phyloP scores from a whole-genome alignment of 2,329 filamentous ascomycete genomes.

The Arthrobotrys sinensis region DNA sequence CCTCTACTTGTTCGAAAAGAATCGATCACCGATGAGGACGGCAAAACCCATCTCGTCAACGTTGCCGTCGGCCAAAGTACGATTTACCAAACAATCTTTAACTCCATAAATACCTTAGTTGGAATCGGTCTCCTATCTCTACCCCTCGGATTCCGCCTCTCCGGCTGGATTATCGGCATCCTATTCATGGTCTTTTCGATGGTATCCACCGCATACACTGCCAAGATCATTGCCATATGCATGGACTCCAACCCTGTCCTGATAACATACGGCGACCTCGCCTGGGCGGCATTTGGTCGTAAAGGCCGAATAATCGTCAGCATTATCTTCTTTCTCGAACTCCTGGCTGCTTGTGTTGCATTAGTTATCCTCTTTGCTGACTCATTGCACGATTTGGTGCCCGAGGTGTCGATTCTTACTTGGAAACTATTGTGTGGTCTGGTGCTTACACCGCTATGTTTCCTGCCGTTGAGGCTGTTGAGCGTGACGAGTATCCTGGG shows the following conservation, averaged over 20 bases:
- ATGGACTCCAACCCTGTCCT: constrained; percentile 87
- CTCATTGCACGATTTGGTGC: constrained; percentile 84
- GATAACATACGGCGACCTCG: constrained; percentile 94
- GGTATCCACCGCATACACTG: constrained; percentile 85
- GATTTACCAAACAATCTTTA: constrained; percentile 94
- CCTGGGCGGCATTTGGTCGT: constrained; percentile 82
- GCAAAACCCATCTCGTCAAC: constrained; percentile 78
- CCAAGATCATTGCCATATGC: constrained; percentile 74
- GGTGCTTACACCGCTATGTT: constrained; percentile 84
- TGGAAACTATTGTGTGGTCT: constrained; percentile 91
- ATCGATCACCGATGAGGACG: constrained; percentile 78
- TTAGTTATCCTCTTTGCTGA: constrained; percentile 94
- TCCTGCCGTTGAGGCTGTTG: constrained; percentile 84
- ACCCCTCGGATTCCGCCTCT: constrained; percentile 82
- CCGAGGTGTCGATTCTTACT: constrained; percentile 76
- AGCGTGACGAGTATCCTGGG: constrained; percentile 93
- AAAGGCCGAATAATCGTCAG: constrained; percentile 86
- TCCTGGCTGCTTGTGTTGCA: constrained; percentile 89
- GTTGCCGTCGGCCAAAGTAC: constrained; percentile 95
- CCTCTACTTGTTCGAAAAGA: constrained; percentile 90
- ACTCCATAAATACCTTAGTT: constrained; percentile 80
- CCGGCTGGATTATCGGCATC: constrained; percentile 83
- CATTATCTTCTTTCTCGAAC: constrained; percentile 87
- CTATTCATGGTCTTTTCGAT: constrained; percentile 81
- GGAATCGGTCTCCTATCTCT: constrained; percentile 86